Conservation (phyloP, 2,329 filamentous ascomycete species). For the Volutella citrinella region DNA sequence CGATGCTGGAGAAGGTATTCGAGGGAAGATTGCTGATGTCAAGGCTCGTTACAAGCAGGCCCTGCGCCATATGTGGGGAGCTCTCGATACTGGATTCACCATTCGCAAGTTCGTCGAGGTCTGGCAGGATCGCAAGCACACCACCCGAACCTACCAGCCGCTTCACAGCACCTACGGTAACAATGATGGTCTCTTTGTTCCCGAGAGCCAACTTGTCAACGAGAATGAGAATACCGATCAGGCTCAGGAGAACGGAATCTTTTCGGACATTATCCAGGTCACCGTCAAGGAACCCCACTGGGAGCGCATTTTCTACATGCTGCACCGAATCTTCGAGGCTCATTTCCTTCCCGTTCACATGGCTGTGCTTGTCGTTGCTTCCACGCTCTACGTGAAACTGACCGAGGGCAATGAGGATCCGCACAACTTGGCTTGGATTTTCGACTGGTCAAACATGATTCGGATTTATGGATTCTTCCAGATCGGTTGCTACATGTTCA, state of each 20-base stretch:
- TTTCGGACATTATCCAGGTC: constrained; percentile 52
- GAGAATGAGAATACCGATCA: constrained; percentile 39
- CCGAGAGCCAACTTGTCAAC: constrained; percentile 40
- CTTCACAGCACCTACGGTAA: constrained; percentile 49
- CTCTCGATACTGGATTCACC: constrained; percentile 65
- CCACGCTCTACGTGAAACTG: constrained; percentile 56
- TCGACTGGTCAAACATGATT: constrained; percentile 57
- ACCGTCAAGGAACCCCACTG: constrained; percentile 51
- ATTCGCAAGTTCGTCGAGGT: constrained; percentile 56
- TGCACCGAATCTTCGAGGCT: constrained; percentile 69
- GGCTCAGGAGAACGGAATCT: constrained; percentile 47
- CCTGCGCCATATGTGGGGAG: constrained; percentile 73
- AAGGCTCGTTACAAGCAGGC: constrained; percentile 69
- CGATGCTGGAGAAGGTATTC: constrained; percentile 50
- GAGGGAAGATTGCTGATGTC: constrained; percentile 55
- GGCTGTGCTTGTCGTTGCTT: constrained; percentile 61
- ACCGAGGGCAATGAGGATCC: constrained; percentile 50
- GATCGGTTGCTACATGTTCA: constrained; percentile 59
- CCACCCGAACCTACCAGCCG: constrained; percentile 51
- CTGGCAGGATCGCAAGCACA: constrained; percentile 56
- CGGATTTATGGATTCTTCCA: constrained; percentile 61
- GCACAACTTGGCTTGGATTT: constrained; percentile 55
- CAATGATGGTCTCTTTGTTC: constrained; percentile 45
- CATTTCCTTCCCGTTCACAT: constrained; percentile 70
- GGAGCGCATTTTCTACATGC: constrained; percentile 55